phyloP scores from a whole-genome alignment of 2,329 filamentous ascomycete genomes.

The Leptographium galeiforme region DNA sequence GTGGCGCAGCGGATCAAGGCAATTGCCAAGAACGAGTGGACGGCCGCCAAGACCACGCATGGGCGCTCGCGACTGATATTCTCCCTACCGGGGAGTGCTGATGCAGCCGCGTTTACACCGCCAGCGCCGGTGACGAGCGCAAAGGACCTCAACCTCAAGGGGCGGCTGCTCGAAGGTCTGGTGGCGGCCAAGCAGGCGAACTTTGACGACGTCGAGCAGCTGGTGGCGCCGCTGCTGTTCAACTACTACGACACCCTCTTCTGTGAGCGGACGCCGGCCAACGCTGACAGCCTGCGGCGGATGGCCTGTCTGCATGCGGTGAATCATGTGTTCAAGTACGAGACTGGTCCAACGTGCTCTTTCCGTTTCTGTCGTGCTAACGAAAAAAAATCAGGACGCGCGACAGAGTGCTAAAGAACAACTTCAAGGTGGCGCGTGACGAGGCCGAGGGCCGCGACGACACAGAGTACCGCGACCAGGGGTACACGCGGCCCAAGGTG shows the following conservation, averaged over 20 bases:
- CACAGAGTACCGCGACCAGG: slow-evolving; percentile 76
- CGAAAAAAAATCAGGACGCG: slow-evolving; percentile 44
- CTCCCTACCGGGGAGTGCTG: slow-evolving; percentile 27
- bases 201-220: slow-evolving; percentile 50
- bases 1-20: slow-evolving; percentile 40
- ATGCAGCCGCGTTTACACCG: slow-evolving; percentile 16
- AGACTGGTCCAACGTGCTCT: not conserved
- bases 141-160: slow-evolving; percentile 51
- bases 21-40: slow-evolving; percentile 37
- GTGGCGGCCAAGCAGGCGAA: slow-evolving; percentile 38
- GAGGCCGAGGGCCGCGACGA: slow-evolving; percentile 47
- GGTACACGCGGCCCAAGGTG: slow-evolving; percentile 88
- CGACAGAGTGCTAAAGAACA: slow-evolving; percentile 87
- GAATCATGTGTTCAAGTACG: slow-evolving; percentile 81
- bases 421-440: slow-evolving; percentile 59
- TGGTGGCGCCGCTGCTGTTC: slow-evolving; percentile 60
- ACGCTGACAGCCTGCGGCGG: slow-evolving; percentile 55
- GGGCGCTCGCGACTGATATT: slow-evolving; percentile 35
- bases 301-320: slow-evolving; percentile 71
- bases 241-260: slow-evolving; percentile 72
- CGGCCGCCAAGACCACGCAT: slow-evolving; percentile 30
- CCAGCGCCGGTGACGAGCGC: slow-evolving; percentile 24
- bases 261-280: slow-evolving; percentile 55
- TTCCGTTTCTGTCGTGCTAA: not conserved
- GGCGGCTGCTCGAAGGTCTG: slow-evolving; percentile 43